phyloP scores from a whole-genome alignment of 305 asterid species.

The Rubia tinctorum region DNA sequence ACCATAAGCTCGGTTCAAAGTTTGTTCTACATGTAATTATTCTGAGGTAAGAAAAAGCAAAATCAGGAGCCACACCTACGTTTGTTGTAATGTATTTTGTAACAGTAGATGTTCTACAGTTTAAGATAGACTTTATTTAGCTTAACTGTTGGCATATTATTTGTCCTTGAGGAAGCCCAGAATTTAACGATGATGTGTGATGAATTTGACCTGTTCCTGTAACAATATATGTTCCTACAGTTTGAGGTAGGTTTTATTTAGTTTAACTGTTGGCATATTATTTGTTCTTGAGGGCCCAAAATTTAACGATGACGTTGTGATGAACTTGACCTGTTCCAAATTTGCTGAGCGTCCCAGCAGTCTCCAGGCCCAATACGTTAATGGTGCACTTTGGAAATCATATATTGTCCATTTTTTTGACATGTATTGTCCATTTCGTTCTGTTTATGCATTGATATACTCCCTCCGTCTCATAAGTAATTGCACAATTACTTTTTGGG shows the following conservation, averaged over 20 bases:
- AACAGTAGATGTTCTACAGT: not conserved
- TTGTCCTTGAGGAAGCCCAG: not conserved
- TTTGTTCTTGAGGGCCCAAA: no score
- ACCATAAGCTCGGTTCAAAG: not conserved
- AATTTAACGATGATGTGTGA: not conserved
- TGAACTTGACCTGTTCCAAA: not conserved
- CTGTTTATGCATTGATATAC: no score
- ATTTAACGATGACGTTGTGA: no score
- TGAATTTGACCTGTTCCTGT: no score
- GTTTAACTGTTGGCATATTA: no score
- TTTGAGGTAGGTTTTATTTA: no score
- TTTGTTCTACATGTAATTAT: conserved; percentile 16
- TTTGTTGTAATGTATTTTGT: not conserved
- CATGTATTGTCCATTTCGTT: no score
- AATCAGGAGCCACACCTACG: not conserved
- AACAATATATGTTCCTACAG: no score
- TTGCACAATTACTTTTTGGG: no score
- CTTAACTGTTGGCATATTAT: not conserved
- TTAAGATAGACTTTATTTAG: not conserved
- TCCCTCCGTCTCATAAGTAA: no score
- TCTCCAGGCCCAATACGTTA: not conserved
- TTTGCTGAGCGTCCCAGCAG: not conserved
- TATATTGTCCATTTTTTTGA: no score
- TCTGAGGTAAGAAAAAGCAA: conserved; percentile 7
- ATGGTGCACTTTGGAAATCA: no score